These are phyloP conservation scores for Phytopythium kandeliae DNA, from an alignment of 352 stramenopile genomes.

Conservation along the genomic window DNA sequence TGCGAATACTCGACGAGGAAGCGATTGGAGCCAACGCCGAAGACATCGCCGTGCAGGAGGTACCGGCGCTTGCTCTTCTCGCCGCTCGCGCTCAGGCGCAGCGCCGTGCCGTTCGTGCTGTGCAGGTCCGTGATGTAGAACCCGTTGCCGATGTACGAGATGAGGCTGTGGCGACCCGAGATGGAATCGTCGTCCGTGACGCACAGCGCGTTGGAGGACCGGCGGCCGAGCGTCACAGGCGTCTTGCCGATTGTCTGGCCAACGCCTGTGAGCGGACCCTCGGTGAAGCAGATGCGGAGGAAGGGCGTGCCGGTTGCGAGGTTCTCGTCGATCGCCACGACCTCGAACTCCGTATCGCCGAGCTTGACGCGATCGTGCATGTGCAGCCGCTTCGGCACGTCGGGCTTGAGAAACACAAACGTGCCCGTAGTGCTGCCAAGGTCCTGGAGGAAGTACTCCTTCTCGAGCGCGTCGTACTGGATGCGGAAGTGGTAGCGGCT, in stretches of 20 bases:
- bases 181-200: slow-evolving; percentile 82
- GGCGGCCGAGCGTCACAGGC: slow-evolving; percentile 63
- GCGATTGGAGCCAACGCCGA: slow-evolving; percentile 77
- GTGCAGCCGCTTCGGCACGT: slow-evolving; percentile 61
- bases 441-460: slow-evolving; percentile 81
- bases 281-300: slow-evolving; percentile 70
- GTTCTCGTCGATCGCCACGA: slow-evolving; percentile 69
- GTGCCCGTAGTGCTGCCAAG: slow-evolving; percentile 76
- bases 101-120: slow-evolving; percentile 78
- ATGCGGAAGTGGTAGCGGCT: slow-evolving; percentile 80
- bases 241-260: slow-evolving; percentile 73
- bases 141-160: slow-evolving; percentile 66
- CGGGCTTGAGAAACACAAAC: slow-evolving; percentile 72
- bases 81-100: slow-evolving; percentile 61
- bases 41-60: slow-evolving; percentile 73
- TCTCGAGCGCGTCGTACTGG: slow-evolving; percentile 73
- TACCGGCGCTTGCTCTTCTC: slow-evolving; percentile 53
- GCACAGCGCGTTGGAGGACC: slow-evolving; percentile 73
- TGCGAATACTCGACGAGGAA: slow-evolving; percentile 82
- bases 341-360: slow-evolving; percentile 76
- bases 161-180: slow-evolving; percentile 63
- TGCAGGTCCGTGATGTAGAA: slow-evolving; percentile 84
- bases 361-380: slow-evolving; percentile 70
- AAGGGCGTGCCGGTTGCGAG: slow-evolving; percentile 63
- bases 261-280: slow-evolving; percentile 61